Percentiles rank a stretch among this genome's conserved stretches.
Evolutionary conservation across 768 basidiomycete genomes (phyloP).

Genomic region (Boletus speciosus): DNA sequence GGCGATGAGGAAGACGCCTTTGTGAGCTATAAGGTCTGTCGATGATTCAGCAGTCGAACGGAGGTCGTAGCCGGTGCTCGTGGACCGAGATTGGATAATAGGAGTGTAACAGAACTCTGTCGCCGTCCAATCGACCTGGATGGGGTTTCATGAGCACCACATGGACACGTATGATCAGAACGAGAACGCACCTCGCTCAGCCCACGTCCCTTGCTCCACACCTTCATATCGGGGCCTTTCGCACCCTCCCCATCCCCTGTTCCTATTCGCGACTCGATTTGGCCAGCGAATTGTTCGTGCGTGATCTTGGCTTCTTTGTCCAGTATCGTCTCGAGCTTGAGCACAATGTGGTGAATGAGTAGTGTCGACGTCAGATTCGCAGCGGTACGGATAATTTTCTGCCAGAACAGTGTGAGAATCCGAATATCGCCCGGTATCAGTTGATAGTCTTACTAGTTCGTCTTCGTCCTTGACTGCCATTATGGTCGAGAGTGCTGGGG

Average conservation of each 20-base stretch:
- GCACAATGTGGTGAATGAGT: constrained; percentile 79
- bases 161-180: neutral
- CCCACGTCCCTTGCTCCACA: constrained; percentile 80
- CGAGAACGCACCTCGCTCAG: constrained; percentile 61
- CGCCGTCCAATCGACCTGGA: constrained; percentile 81
- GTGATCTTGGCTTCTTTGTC: constrained; percentile 89
- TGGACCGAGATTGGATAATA: constrained; percentile 91
- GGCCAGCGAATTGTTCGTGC: constrained; percentile 79
- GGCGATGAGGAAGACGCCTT: constrained; percentile 83
- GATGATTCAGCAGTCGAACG: constrained; percentile 85
- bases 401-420: constrained; percentile 9
- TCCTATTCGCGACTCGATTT: constrained; percentile 86
- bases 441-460: constrained; percentile 65
- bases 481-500: constrained; percentile 66
- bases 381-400: constrained; percentile 80
- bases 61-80: constrained; percentile 81
- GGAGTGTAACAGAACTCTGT: constrained; percentile 95
- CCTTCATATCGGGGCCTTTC: constrained; percentile 87
- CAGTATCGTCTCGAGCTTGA: constrained; percentile 85
- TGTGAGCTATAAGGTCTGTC: constrained; percentile 74
- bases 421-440: neutral
- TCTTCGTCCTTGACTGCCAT: constrained; percentile 90
- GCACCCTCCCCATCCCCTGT: constrained; percentile 59
- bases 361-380: constrained; percentile 81
- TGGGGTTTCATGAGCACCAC: constrained; percentile 4